Conservation (phyloP, 2,329 filamentous ascomycete genomes). For the Alternaria sp. region DNA sequence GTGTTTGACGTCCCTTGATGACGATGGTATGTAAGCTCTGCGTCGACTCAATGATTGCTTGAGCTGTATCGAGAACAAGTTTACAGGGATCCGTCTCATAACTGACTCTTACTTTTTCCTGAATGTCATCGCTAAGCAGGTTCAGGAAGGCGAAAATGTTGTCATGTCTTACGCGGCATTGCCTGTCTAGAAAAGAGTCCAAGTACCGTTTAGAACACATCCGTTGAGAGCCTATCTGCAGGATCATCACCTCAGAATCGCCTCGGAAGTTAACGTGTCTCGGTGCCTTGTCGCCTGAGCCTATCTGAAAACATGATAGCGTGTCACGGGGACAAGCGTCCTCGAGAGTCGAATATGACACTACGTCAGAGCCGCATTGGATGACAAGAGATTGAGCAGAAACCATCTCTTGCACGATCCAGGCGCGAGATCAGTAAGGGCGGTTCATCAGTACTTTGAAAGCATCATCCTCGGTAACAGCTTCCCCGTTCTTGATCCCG, state of each 20-base stretch:
- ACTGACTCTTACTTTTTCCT: neutral
- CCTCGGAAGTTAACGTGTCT: neutral
- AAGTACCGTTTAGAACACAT: neutral
- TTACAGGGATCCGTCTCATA: neutral
- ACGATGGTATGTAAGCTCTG: conserved; percentile 1
- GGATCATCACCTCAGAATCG: neutral
- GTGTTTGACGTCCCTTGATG: conserved; percentile 5
- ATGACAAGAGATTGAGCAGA: neutral
- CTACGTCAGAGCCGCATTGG: neutral
- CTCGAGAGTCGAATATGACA: conserved; percentile 3
- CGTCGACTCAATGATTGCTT: conserved; percentile 2
- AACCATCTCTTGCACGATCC: conserved; percentile 3
- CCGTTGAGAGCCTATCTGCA: neutral
- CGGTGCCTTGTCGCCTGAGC: neutral
- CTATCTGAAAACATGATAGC: neutral
- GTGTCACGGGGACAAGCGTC: neutral
- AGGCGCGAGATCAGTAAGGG: neutral
- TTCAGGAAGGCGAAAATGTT: conserved; percentile 8
- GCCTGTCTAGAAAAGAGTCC: conserved; percentile 1
- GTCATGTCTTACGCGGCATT: conserved; percentile 6
- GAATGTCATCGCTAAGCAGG: neutral
- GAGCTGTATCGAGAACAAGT: neutral
- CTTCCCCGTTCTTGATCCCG: neutral
- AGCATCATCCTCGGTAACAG: neutral
- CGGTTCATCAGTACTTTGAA: neutral